These are phyloP conservation scores for Quercus tomentella DNA, from an alignment of 331 rosid species.

Conservation along the genomic window DNA sequence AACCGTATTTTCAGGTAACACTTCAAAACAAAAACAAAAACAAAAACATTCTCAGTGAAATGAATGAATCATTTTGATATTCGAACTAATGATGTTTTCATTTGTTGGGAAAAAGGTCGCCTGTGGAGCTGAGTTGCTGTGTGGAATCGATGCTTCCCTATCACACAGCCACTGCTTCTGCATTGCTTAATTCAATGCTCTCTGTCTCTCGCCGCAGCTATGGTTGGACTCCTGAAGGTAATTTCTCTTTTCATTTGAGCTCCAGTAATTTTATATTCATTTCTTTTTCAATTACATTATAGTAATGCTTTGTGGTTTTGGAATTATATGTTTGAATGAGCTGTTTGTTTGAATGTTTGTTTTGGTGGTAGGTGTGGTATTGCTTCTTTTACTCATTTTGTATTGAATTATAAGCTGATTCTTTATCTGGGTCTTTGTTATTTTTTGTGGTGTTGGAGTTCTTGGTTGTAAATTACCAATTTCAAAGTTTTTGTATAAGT, in stretches of 20 bases:
- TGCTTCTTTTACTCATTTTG: not conserved
- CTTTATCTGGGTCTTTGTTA: not conserved
- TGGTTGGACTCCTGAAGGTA: slow-evolving; percentile 87
- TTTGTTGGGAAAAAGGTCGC: slow-evolving; percentile 37
- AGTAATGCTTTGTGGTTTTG: not conserved
- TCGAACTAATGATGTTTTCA: not conserved
- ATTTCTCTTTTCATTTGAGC: not conserved
- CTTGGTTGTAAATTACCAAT: not conserved
- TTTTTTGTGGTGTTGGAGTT: not conserved
- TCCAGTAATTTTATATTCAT: not conserved
- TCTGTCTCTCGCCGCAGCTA: slow-evolving; percentile 59
- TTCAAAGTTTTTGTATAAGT: not conserved
- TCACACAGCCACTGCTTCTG: slow-evolving; percentile 83
- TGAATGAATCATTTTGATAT: not conserved
- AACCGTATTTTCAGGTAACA: slow-evolving; percentile 62
- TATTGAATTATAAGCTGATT: not conserved
- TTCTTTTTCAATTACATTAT: not conserved
- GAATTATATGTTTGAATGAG: not conserved
- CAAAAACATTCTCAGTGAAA: not conserved
- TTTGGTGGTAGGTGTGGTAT: not conserved
- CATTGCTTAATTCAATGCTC: slow-evolving; percentile 86
- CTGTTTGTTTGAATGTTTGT: not conserved
- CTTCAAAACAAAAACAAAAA: not conserved
- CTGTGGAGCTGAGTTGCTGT: slow-evolving; percentile 72
- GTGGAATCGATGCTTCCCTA: slow-evolving; percentile 79